Evolutionary conservation across 345 rosid genomes (phyloP).

Genomic region (Salix exigua): DNA sequence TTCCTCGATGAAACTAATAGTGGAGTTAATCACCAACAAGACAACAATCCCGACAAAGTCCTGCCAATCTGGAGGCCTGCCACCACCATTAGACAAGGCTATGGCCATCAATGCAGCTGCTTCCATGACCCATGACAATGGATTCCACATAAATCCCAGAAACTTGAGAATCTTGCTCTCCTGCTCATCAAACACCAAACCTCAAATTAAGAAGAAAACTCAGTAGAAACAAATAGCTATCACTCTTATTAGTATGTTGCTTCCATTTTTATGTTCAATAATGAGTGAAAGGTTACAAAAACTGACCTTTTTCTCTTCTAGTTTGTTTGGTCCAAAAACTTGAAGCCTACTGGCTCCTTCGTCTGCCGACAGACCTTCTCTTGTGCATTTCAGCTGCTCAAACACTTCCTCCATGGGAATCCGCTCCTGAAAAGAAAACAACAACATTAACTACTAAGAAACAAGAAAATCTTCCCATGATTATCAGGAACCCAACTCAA

Average conservation of each 20-base stretch:
- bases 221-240: not conserved
- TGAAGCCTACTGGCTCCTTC: constrained; percentile 70
- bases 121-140: constrained; percentile 98
- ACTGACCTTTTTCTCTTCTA: constrained; percentile 79
- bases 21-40: constrained; percentile 77
- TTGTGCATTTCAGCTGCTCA: constrained; percentile 32
- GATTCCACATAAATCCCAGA: constrained; percentile 97
- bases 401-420: constrained; percentile 82
- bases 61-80: constrained; percentile 92
- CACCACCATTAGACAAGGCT: constrained; percentile 67
- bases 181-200: constrained; percentile 32
- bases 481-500: not conserved
- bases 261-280: not conserved
- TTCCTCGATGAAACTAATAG: constrained; percentile 89
- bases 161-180: constrained; percentile 80
- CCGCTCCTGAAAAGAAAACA: constrained; percentile 39
- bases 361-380: constrained; percentile 45
- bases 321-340: constrained; percentile 87
- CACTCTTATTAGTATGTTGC: no score
- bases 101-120: constrained; percentile 90
- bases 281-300: not conserved
- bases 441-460: not conserved
- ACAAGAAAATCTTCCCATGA: not conserved
- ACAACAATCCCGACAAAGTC: constrained; percentile 77
- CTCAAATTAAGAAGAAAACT: not conserved